Evolutionary conservation across 2,329 filamentous ascomycete species (phyloP), one percentile per base, ranked within the genome.

Genomic region (Trichoderma atrobrunneum): DNA sequence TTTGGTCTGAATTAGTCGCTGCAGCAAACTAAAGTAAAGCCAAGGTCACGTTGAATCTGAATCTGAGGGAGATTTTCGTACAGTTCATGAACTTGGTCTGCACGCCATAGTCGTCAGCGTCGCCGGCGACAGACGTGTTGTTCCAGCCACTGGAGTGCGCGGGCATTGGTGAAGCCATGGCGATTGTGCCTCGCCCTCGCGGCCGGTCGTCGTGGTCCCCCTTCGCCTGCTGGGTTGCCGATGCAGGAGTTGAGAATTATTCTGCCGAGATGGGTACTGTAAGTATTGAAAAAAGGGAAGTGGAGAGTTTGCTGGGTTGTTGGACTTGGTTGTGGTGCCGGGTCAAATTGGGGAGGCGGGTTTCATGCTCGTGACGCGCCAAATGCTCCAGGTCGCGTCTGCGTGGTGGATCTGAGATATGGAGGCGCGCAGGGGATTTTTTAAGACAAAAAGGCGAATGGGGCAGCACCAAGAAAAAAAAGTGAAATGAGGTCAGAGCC

Each of bases 61-160:
- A 39, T 18, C 36, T 21, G 56, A 65, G 65, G 69, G 69, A 75
- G 60, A 72, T 64, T n/a, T 39, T 71, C 90, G 80, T 89, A 92
- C 90, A 86, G 82, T 90, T 90, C 89, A 93, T 92, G 56, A 86
- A 84, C 78, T 87, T 89, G 80, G 88, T 80, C 79, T 89, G 87
- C 72, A 90, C 82, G 74, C 88, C 89, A 75, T 80, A 78, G 63
- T 86, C 84, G 67, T 84, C 84, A 48, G 74, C 68, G 51, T 80
- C 78, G 69, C 74, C 79, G 28, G 76, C 68, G 71, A 76, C 75
- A 74, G 75, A 78, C 78, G 79, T 79, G 62, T 73, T 75, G 74
- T 78, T 79, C 79, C 79, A 82, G 71, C 78, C 79, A 74, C 78
- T 77, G 73, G 75, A 75, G 65, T 79, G 75, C 54, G 79, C 74